phyloP scores from a whole-genome alignment of 2,329 filamentous ascomycete genomes.

The Metarhizium rileyi region DNA sequence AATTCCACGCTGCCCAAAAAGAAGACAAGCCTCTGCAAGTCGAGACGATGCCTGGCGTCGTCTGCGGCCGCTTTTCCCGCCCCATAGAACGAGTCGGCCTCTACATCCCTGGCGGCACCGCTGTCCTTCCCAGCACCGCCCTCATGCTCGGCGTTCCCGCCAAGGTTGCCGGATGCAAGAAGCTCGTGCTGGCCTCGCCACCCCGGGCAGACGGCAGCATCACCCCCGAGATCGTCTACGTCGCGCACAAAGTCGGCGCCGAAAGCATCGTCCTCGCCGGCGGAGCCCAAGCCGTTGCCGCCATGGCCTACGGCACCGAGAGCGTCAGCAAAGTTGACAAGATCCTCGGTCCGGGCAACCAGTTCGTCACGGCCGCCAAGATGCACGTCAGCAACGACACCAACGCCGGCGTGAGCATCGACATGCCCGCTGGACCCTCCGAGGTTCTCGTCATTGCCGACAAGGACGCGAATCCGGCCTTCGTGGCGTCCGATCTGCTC shows the following conservation, averaged over 20 bases:
- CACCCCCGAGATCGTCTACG: conserved; percentile 95
- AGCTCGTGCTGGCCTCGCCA: conserved; percentile 86
- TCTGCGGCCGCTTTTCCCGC: conserved; percentile 85
- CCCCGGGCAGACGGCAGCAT: conserved; percentile 82
- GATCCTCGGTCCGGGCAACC: conserved; percentile 94
- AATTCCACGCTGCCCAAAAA: conserved; percentile 87
- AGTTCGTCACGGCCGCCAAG: conserved; percentile 97
- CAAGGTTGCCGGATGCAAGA: conserved; percentile 93
- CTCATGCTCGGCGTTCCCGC: conserved; percentile 97
- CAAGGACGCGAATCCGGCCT: conserved; percentile 76
- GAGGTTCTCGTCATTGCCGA: conserved; percentile 97
- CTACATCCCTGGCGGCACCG: conserved; percentile 92
- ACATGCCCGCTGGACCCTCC: conserved; percentile 95
- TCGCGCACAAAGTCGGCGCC: conserved; percentile 91
- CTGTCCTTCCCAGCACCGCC: conserved; percentile 91
- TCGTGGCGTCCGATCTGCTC: conserved; percentile 88
- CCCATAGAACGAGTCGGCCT: conserved; percentile 94
- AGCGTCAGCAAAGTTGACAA: conserved; percentile 96
- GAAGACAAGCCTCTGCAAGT: conserved; percentile 74
- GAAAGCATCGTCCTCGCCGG: conserved; percentile 94
- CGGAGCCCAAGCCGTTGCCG: conserved; percentile 89
- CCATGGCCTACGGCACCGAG: conserved; percentile 95
- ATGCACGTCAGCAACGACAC: conserved; percentile 98
- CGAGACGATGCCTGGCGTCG: conserved; percentile 95
- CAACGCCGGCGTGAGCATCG: conserved; percentile 87